Base-by-base conservation (phyloP, 2,329 filamentous ascomycete species). In the Paracoccidioides lutzii region DNA sequence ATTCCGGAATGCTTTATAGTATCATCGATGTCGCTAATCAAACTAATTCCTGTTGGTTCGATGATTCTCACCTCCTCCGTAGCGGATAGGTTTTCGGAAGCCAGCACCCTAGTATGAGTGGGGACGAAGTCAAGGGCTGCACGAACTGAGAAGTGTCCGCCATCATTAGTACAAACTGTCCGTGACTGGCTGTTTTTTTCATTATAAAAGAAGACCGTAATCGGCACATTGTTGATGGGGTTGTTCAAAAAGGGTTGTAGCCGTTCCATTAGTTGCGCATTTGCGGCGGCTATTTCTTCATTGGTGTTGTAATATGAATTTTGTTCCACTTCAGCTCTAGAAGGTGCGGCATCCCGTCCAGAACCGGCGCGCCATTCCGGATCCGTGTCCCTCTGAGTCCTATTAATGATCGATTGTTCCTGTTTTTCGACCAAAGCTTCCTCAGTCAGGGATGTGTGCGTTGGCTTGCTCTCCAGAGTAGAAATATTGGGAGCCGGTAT, bases 21-120 rank as follows among this genome's bases (percentile, higher is more conserved):
- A 70, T 98, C 93, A 66, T 98, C 93, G 60, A 98, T 93, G 67
- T 98, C 93, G 67, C 89, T 97, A 68, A 98, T 97, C 57, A 98
- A 67, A 69, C 90, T 97, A 59, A 98, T 81, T 43, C 93, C 93
- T 28, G 75, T 76, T 0, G 87, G 81, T 57, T 91, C 85, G 3
- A 86, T 90, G 52, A 97, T 75, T 43, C 82, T 78, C 46, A 98
- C 79, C 55, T 87, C 80, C 60, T 93, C 86, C 1, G 85, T 88
- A 0, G 84, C 84, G 14, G 90, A 95, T 3, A 98, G 76, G 57
- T 84, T 80, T 65, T 96, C 90, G 10, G 86, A 90, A 5, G 89
- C 91, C 15, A 98, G 73, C 1, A 98, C 86, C 45, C 90, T 81
- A 30, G 96, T 83, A 67, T 95, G 84, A 0, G 90, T 96, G 0